Evolutionary conservation across 2,329 filamentous ascomycete species (phyloP).

Genomic region (Sporothrix inflata): DNA sequence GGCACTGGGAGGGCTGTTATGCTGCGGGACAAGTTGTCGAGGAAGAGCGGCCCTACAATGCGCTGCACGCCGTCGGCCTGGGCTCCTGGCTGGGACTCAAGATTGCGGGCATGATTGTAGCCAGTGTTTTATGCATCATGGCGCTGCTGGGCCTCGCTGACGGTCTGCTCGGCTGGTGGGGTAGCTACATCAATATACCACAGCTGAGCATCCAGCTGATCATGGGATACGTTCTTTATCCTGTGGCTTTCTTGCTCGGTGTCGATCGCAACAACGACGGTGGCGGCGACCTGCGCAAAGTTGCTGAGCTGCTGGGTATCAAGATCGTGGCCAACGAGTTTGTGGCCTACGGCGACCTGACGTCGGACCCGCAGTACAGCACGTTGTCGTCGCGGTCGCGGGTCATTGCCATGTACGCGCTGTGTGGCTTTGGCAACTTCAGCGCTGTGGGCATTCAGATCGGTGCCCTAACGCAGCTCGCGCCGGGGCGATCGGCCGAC

Average conservation of each 20-base stretch:
- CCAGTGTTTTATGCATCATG: slow-evolving; percentile 81
- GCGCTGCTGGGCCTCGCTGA: slow-evolving; percentile 75
- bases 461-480: slow-evolving; percentile 81
- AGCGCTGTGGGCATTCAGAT: slow-evolving; percentile 88
- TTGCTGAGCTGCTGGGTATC: slow-evolving; percentile 74
- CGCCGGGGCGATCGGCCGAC: slow-evolving; percentile 72
- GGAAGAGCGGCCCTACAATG: slow-evolving; percentile 62
- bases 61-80: slow-evolving; percentile 81
- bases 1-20: not conserved
- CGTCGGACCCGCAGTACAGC: slow-evolving; percentile 55
- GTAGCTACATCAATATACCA: slow-evolving; percentile 72
- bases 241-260: slow-evolving; percentile 78
- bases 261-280: slow-evolving; percentile 59
- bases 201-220: slow-evolving; percentile 75
- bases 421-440: slow-evolving; percentile 85
- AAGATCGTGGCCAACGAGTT: slow-evolving; percentile 90
- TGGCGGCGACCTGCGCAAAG: slow-evolving; percentile 67
- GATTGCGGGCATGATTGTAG: slow-evolving; percentile 80
- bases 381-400: slow-evolving; percentile 69
- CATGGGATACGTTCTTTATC: slow-evolving; percentile 76
- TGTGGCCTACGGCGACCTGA: slow-evolving; percentile 60
- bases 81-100: slow-evolving; percentile 85
- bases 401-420: slow-evolving; percentile 83
- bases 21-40: not conserved
- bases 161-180: slow-evolving; percentile 82